Conservation (phyloP, 176 grass and related monocot species). For the Elymus sibiricus region DNA sequence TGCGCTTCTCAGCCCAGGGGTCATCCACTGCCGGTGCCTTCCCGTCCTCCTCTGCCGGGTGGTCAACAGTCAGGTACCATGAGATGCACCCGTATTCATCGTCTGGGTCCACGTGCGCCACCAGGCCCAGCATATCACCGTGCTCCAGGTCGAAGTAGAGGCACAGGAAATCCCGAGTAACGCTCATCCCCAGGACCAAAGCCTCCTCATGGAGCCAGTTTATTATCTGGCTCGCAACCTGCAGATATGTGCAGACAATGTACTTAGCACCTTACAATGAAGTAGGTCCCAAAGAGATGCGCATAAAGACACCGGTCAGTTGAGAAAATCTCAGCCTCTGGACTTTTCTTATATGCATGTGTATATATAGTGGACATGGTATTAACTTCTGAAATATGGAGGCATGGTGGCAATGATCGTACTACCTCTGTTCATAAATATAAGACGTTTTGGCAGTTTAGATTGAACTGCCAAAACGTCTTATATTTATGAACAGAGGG, state of each 20-base stretch:
- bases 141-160: constrained; percentile 83
- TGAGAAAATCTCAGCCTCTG: too few species aligned
- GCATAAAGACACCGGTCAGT: too few species aligned
- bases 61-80: constrained; percentile 62
- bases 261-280: too few species aligned
- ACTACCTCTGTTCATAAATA: too few species aligned
- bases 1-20: constrained; percentile 36
- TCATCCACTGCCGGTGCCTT: constrained; percentile 34
- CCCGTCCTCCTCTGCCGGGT: constrained; percentile 46
- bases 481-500: too few species aligned
- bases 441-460: too few species aligned
- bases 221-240: constrained; percentile 86
- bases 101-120: constrained; percentile 70
- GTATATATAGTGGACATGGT: too few species aligned
- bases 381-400: background rate
- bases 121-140: constrained; percentile 70
- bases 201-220: constrained; percentile 90
- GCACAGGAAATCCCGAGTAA: constrained; percentile 76
- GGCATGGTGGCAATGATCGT: background rate
- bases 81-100: constrained; percentile 64
- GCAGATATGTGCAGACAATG: background rate
- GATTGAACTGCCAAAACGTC: too few species aligned
- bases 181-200: constrained; percentile 73
- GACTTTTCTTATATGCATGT: too few species aligned
- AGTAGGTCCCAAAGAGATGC: too few species aligned